Percentiles rank a stretch among this genome's conserved stretches.
These are phyloP conservation scores for Starmerella sirachaensis DNA, from an alignment of 805 yeast species.

Conservation along the genomic window DNA sequence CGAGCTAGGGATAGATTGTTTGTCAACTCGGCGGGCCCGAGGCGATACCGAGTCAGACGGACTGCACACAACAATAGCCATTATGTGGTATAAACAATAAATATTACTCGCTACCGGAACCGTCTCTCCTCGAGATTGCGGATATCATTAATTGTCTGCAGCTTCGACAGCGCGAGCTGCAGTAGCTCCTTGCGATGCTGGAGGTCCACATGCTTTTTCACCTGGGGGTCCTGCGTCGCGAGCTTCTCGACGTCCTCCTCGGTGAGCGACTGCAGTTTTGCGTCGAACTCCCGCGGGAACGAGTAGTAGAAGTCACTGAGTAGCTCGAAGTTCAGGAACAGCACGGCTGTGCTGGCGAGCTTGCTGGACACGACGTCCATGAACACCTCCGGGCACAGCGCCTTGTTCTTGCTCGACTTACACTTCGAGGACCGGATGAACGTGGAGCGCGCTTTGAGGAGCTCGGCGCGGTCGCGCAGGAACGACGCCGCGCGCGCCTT, in stretches of 20 bases:
- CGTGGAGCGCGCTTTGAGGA: slow-evolving; percentile 63
- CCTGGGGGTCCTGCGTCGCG: slow-evolving; percentile 90
- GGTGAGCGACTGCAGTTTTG: slow-evolving; percentile 51
- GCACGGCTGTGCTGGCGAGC: slow-evolving; percentile 80
- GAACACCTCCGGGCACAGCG: slow-evolving; percentile 88
- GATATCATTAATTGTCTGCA: slow-evolving; percentile 69
- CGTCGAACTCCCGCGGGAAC: slow-evolving; percentile 87
- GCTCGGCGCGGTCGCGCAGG: slow-evolving; percentile 55
- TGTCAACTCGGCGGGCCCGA: too few species aligned
- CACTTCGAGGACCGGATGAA: slow-evolving; percentile 68
- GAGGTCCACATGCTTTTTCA: slow-evolving; percentile 79
- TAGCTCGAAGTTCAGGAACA: slow-evolving; percentile 85
- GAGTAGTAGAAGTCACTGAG: slow-evolving; percentile 91
- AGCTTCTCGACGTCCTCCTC: slow-evolving; percentile 72
- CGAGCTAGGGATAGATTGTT: too few species aligned
- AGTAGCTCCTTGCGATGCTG: slow-evolving; percentile 86
- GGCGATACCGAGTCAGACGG: too few species aligned
- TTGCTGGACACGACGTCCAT: slow-evolving; percentile 86
- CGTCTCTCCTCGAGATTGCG: slow-evolving; percentile 31
- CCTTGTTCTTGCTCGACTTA: slow-evolving; percentile 64
- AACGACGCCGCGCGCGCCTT: slow-evolving; percentile 80
- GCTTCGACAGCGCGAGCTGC: slow-evolving; percentile 71
- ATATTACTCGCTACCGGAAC: too few species aligned
- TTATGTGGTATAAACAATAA: neutral
- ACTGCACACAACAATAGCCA: neutral